A percentile compares a stretch with the other conserved stretches of the same genome.
Evolutionary conservation across 2,329 filamentous ascomycete genomes (phyloP).

Genomic region (Exophiala sideris): DNA sequence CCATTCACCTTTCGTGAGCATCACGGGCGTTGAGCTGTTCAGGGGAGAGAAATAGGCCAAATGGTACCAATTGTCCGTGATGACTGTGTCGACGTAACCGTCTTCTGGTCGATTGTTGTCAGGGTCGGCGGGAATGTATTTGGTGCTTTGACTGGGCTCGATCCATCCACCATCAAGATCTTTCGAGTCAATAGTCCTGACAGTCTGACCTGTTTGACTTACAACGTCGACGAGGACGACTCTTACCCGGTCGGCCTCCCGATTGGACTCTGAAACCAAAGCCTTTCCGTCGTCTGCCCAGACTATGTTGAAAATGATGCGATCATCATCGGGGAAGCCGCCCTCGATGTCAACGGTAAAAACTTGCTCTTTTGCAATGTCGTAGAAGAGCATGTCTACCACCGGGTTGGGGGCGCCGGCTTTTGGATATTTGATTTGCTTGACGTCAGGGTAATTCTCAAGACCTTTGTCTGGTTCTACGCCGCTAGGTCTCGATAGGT

Average conservation of each 20-base stretch:
- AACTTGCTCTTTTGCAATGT: constrained; percentile 69
- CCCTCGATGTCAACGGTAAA: constrained; percentile 76
- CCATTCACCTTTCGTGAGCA: constrained; percentile 87
- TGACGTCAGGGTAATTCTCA: constrained; percentile 85
- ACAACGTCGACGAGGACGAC: constrained; percentile 80
- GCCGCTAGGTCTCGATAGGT: constrained; percentile 80
- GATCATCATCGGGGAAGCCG: constrained; percentile 74
- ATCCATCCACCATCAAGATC: constrained; percentile 96
- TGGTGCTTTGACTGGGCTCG: constrained; percentile 83
- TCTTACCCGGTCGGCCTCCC: constrained; percentile 86
- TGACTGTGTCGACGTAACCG: constrained; percentile 88
- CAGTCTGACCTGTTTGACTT: constrained; percentile 68
- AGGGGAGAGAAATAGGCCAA: constrained; percentile 89
- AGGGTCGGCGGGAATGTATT: constrained; percentile 80
- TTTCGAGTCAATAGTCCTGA: constrained; percentile 74
- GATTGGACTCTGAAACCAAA: constrained; percentile 86
- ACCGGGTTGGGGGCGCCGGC: constrained; percentile 89
- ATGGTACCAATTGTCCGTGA: constrained; percentile 84
- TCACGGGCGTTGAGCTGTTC: constrained; percentile 73
- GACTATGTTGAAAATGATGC: constrained; percentile 87
- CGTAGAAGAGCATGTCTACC: constrained; percentile 85
- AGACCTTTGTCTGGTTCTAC: constrained; percentile 64
- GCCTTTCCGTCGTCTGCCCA: constrained; percentile 82
- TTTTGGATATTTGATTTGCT: constrained; percentile 95
- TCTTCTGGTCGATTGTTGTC: constrained; percentile 71